Evolutionary conservation across 108 stramenopile genomes (phyloP).

Genomic region (Seminavis robusta): DNA sequence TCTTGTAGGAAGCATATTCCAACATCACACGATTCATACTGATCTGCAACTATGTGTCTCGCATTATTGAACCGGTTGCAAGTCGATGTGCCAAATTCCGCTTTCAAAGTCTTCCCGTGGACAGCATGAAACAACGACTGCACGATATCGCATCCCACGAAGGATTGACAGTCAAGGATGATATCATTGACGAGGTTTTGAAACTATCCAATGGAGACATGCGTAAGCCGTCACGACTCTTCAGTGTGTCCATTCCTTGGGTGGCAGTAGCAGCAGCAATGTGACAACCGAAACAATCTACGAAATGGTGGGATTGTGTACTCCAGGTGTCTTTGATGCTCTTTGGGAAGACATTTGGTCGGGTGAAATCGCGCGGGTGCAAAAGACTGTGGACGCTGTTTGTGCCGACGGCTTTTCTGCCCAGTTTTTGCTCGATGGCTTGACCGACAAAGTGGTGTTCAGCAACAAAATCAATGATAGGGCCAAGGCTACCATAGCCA

Average conservation of each 20-base stretch:
- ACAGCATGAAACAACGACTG: constrained; percentile 85
- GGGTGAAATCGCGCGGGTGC: constrained; percentile 56
- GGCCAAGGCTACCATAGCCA: constrained; percentile 81
- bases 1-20: constrained; percentile 84
- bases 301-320: constrained; percentile 80
- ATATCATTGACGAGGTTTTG: constrained; percentile 73
- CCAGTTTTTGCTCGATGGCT: constrained; percentile 56
- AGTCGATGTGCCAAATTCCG: constrained; percentile 99
- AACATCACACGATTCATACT: constrained; percentile 98
- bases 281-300: constrained; percentile 50
- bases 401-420: constrained; percentile 84
- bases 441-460: constrained; percentile 50
- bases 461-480: constrained; percentile 59
- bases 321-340: constrained; percentile 47
- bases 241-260: constrained; percentile 90
- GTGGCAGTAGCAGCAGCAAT: constrained; percentile 21
- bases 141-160: constrained; percentile 72
- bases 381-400: constrained; percentile 71
- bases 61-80: constrained; percentile 98
- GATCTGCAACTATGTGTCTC: constrained; percentile 99
- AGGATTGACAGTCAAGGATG: constrained; percentile 43
- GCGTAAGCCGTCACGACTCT: constrained; percentile 95
- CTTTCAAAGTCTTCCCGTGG: constrained; percentile 86
- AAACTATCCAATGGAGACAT: constrained; percentile 88
- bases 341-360: constrained; percentile 41